phyloP scores from a whole-genome alignment of 1,284 basidiomycete genomes.

The Volvariella volvacea region DNA sequence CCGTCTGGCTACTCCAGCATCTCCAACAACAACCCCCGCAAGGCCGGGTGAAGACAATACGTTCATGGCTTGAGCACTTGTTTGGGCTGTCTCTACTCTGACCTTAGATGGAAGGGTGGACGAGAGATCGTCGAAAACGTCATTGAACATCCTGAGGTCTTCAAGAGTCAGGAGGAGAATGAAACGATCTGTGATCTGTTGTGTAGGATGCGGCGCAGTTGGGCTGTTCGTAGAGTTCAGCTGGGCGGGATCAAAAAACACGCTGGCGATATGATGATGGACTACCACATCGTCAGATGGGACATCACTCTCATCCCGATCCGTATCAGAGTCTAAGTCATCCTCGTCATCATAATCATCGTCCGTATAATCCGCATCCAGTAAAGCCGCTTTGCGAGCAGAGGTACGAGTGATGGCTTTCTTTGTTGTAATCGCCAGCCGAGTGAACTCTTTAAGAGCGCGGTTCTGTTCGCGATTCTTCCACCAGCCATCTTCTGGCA shows the following conservation, averaged over 20 bases:
- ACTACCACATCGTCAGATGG: too few relatives aligned
- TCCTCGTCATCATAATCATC: neutral
- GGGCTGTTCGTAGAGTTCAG: conserved; percentile 2
- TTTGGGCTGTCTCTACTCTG: conserved; percentile 13
- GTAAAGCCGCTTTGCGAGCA: too few relatives aligned
- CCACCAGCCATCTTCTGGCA: too few relatives aligned
- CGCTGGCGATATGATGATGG: too few relatives aligned
- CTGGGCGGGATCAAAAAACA: neutral
- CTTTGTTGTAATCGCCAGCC: too few relatives aligned
- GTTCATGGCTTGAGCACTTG: conserved; percentile 9
- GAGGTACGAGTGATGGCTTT: too few relatives aligned
- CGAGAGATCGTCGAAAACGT: conserved; percentile 16
- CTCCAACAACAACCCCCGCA: conserved; percentile 23
- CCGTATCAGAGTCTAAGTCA: neutral
- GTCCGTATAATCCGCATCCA: neutral
- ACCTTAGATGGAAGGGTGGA: conserved; percentile 13
- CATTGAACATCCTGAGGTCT: conserved; percentile 11
- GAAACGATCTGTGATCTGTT: conserved; percentile 10
- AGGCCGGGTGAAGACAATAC: conserved; percentile 16
- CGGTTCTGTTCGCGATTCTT: too few relatives aligned
- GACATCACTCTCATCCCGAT: neutral
- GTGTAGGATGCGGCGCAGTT: neutral
- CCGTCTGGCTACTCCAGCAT: conserved; percentile 20
- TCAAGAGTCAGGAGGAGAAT: conserved; percentile 22
- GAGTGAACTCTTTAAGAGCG: too few relatives aligned